Conservation (phyloP, 2,329 filamentous ascomycete species). For the Ophiostoma novo-ulmi region DNA sequence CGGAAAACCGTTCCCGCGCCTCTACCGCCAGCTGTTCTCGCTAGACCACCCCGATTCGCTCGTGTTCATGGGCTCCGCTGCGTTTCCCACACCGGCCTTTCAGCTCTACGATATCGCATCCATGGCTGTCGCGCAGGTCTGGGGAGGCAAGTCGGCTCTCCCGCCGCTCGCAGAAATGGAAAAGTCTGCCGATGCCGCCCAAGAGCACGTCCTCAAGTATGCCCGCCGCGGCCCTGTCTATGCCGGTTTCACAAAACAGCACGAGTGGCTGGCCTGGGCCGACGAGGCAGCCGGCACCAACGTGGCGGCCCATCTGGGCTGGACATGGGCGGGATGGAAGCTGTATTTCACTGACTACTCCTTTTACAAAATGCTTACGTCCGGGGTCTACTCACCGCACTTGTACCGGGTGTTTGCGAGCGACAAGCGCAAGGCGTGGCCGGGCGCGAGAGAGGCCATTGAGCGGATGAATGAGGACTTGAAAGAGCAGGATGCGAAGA, state of each 20-base stretch:
- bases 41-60: slow-evolving; percentile 41
- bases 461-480: slow-evolving; percentile 31
- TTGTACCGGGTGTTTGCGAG: slow-evolving; percentile 41
- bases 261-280: slow-evolving; percentile 39
- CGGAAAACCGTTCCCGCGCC: slow-evolving; percentile 33
- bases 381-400: slow-evolving; percentile 38
- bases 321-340: not conserved
- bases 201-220: not conserved
- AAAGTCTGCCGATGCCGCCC: not conserved
- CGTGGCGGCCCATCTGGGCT: slow-evolving; percentile 22
- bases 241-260: slow-evolving; percentile 31
- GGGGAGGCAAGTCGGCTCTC: not conserved
- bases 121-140: not conserved
- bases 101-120: slow-evolving; percentile 35
- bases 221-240: slow-evolving; percentile 21
- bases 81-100: slow-evolving; percentile 36
- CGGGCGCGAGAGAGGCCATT: slow-evolving; percentile 37
- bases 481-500: not conserved
- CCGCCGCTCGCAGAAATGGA: not conserved
- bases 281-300: slow-evolving; percentile 41
- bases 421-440: slow-evolving; percentile 36
- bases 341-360: not conserved
- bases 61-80: slow-evolving; percentile 40
- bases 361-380: not conserved
- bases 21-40: slow-evolving; percentile 45